Conservation (phyloP, 192 early-diverging fungal genomes). For the Entomortierella lignicola region DNA sequence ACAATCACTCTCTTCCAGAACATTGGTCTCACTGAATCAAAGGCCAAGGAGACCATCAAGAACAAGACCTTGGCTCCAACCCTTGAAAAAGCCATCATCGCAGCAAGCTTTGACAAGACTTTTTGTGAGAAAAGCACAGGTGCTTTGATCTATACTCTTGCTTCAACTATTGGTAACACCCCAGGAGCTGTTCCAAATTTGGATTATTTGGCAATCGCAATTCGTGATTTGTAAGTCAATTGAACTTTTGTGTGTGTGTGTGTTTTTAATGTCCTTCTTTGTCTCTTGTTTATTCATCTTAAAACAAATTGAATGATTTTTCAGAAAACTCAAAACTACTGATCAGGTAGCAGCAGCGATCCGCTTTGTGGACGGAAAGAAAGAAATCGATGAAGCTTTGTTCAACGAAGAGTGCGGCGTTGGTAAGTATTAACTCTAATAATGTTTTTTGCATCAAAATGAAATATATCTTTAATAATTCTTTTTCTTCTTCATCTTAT, state of each 20-base stretch:
- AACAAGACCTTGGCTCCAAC: slow-evolving; percentile 96
- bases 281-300: too few relatives aligned
- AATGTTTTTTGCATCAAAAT: too few relatives aligned
- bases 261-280: too few relatives aligned
- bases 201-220: slow-evolving; percentile 84
- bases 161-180: slow-evolving; percentile 77
- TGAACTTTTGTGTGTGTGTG: neutral
- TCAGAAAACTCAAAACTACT: slow-evolving; percentile 71
- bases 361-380: slow-evolving; percentile 79
- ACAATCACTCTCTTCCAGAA: slow-evolving; percentile 75
- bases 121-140: slow-evolving; percentile 70
- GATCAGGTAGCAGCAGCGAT: slow-evolving; percentile 96
- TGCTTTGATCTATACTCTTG: slow-evolving; percentile 87
- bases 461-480: neutral
- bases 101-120: slow-evolving; percentile 66
- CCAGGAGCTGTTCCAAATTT: slow-evolving; percentile 80
- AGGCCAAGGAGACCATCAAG: slow-evolving; percentile 92
- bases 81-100: slow-evolving; percentile 75
- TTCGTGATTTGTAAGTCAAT: slow-evolving; percentile 60
- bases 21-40: slow-evolving; percentile 90
- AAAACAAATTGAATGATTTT: too few relatives aligned
- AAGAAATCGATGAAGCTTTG: slow-evolving; percentile 68
- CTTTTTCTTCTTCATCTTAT: neutral
- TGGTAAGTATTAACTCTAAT: too few relatives aligned
- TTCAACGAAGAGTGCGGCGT: slow-evolving; percentile 95